Base-by-base conservation (phyloP, 441 rosid species). In the Aquilaria agallochum region DNA sequence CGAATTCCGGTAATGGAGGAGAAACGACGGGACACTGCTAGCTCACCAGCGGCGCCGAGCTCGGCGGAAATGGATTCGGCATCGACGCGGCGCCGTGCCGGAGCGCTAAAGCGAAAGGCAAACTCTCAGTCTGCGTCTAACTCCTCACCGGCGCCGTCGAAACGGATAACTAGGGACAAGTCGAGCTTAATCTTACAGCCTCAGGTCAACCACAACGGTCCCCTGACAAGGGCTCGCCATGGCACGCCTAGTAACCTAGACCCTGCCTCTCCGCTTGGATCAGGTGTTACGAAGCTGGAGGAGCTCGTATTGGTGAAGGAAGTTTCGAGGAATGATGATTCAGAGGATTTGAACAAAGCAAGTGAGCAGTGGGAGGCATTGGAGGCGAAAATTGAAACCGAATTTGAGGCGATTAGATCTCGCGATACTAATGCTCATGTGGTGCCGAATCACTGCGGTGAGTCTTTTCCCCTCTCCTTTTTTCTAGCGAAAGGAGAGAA, bases 381-480 rank as follows among this genome's bases (percentile, higher is more conserved):
- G 76, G 92, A 88, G 78, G 80, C 83, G 40, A 79, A 80, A 62
- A 83, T 83, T 50, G 97, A 94, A 66, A 83, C 90, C 59, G 95
- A 90, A 52, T 80, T 84, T 62, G 96, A 89, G 72, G 84, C 72
- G 53, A 67, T 94, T 75, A 87, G 89, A 82, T 94, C 96, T 79
- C 93, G 97, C 3, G 84, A 78, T 51, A 54, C 72, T 55, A 82
- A 80, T 75, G 83, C 76, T 55, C 99, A 89, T 74, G 90, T 78
- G 1, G 96, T 91, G 71, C 97, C 97, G 57, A 83, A 63, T 65
- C 98, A 93, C 68, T 93, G 98, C 59, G 97, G 97, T 93, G 73
- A 70, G 90, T 71, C 42, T 66, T 62, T 50, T 56, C 31, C 11
- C 55, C 34, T 66, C 15, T 46, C 32, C 52, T 40, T 59, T n/a